These are phyloP conservation scores for Exophiala viscosa DNA, from an alignment of 2,329 filamentous ascomycete species.

Conservation along the genomic window DNA sequence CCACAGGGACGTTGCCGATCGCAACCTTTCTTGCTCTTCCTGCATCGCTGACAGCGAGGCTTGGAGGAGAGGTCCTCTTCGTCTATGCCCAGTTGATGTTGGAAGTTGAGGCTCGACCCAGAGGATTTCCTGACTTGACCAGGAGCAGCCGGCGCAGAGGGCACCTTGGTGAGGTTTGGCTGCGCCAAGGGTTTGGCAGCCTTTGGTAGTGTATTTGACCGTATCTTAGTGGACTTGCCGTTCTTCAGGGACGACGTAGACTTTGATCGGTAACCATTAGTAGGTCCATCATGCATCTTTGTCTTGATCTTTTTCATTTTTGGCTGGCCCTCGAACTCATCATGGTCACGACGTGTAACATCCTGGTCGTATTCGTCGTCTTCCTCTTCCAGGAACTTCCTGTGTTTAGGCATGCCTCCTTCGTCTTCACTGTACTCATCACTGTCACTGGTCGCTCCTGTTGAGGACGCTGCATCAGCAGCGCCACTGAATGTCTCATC, in stretches of 20 bases:
- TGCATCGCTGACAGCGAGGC: constrained; percentile 94
- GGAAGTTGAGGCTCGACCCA: constrained; percentile 57
- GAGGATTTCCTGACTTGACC: constrained; percentile 58
- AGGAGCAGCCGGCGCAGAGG: constrained; percentile 47
- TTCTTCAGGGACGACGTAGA: constrained; percentile 26
- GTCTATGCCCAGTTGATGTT: constrained; percentile 61
- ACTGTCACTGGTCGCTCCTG: constrained; percentile 75
- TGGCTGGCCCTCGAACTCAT: constrained; percentile 41
- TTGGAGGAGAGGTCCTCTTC: constrained; percentile 93
- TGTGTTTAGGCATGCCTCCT: constrained; percentile 49
- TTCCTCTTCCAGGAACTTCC: constrained; percentile 51
- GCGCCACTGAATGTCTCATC: constrained; percentile 91
- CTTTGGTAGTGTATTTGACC: constrained; percentile 34
- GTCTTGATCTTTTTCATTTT: constrained; percentile 53
- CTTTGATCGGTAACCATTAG: constrained; percentile 20
- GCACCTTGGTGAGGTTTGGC: constrained; percentile 32
- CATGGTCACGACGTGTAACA: constrained; percentile 41
- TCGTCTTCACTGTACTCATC: constrained; percentile 62
- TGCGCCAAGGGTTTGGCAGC: constrained; percentile 46
- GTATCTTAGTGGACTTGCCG: constrained; percentile 34
- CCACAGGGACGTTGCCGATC: constrained; percentile 94
- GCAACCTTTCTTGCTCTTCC: constrained; percentile 99
- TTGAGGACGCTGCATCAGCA: constrained; percentile 79
- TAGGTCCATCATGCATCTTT: constrained; percentile 35
- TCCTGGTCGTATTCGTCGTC: constrained; percentile 53